Conservation (phyloP, 768 basidiomycete species). For the Hericium coralloides region DNA sequence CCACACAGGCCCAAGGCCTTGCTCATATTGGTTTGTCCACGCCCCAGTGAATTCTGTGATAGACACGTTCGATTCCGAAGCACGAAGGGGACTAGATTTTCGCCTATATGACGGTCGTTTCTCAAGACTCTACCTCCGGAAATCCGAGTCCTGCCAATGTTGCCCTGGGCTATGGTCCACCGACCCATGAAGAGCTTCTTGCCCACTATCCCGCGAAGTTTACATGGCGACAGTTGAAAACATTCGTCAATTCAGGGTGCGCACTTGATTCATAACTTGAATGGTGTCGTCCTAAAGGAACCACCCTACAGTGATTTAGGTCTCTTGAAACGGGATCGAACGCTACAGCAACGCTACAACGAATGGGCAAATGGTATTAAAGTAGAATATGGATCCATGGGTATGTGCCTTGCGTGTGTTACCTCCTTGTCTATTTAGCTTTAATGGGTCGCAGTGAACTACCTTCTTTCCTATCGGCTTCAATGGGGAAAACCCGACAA, state of each 20-base stretch:
- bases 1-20: too few relatives aligned
- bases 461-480: constrained; percentile 57
- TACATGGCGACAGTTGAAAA: constrained; percentile 67
- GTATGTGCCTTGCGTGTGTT: constrained; percentile 28
- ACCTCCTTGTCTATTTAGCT: neutral
- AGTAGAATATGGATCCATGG: constrained; percentile 53
- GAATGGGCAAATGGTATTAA: constrained; percentile 48
- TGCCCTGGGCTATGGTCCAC: constrained; percentile 47
- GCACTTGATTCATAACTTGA: constrained; percentile 3
- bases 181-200: constrained; percentile 58
- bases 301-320: constrained; percentile 55
- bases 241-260: constrained; percentile 74
- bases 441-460: constrained; percentile 44
- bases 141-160: constrained; percentile 18
- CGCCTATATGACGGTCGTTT: neutral
- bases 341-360: constrained; percentile 60
- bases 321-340: constrained; percentile 63
- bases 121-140: neutral
- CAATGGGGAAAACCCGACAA: constrained; percentile 71
- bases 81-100: neutral
- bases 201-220: constrained; percentile 67
- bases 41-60: too few relatives aligned
- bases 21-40: too few relatives aligned
- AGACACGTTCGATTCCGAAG: too few relatives aligned
- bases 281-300: neutral